These are phyloP conservation scores for Pseudoperonospora humuli DNA, from an alignment of 352 stramenopile genomes.

Conservation along the genomic window DNA sequence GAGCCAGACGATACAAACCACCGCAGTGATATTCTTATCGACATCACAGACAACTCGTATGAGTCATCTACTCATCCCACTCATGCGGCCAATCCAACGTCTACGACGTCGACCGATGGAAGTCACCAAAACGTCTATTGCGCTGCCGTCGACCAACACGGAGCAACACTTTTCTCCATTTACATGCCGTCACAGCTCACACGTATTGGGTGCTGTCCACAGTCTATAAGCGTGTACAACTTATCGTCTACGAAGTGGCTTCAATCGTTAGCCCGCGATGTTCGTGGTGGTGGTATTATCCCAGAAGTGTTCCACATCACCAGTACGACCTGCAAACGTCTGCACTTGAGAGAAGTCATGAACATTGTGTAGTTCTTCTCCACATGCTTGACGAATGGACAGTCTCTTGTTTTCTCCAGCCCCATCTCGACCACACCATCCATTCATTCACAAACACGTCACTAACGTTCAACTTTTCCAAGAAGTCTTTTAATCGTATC, in stretches of 20 bases:
- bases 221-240: not conserved
- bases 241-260: constrained; percentile 1
- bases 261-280: not conserved
- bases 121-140: not conserved
- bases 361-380: constrained; percentile 1
- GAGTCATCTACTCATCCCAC: too few relatives aligned
- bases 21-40: too few relatives aligned
- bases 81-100: not conserved
- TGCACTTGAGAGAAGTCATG: constrained; percentile 1
- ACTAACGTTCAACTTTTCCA: not conserved
- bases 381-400: not conserved
- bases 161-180: not conserved
- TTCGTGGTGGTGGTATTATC: not conserved
- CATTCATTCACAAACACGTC: not conserved
- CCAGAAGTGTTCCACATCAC: constrained; percentile 3
- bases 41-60: too few relatives aligned
- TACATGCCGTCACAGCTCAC: not conserved
- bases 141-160: not conserved
- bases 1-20: too few relatives aligned
- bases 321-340: not conserved
- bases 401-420: not conserved
- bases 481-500: too few relatives aligned
- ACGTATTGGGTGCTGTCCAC: not conserved
- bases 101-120: not conserved
- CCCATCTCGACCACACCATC: not conserved